Conservation (phyloP, 1,284 basidiomycete species). For the Cryptococcus jaspeensis region DNA sequence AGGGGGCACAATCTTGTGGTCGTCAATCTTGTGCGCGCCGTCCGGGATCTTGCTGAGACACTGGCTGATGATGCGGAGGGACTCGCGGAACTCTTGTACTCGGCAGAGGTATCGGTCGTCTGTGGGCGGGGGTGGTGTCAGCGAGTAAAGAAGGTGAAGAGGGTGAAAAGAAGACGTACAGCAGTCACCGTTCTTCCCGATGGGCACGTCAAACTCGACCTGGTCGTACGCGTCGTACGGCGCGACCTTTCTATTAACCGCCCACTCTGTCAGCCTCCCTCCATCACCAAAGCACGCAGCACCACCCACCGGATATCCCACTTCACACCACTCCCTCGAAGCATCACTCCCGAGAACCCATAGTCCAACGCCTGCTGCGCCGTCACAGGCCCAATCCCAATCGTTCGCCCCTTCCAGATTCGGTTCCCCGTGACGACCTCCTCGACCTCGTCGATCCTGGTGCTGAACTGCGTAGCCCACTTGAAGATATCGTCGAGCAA, state of each 20-base stretch:
- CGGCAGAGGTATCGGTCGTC: conserved; percentile 79
- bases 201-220: conserved; percentile 96
- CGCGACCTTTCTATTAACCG: conserved; percentile 62
- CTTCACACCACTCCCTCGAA: conserved; percentile 86
- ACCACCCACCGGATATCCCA: conserved; percentile 76
- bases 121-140: conserved; percentile 4
- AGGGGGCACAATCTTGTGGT: conserved; percentile 96
- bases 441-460: conserved; percentile 90
- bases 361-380: conserved; percentile 92
- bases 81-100: conserved; percentile 97
- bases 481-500: conserved; percentile 95
- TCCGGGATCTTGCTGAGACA: conserved; percentile 97
- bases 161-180: conserved; percentile 49
- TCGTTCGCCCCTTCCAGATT: conserved; percentile 95
- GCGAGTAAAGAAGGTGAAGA: neutral
- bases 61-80: conserved; percentile 84
- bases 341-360: conserved; percentile 95
- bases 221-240: conserved; percentile 98
- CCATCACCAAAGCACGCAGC: neutral
- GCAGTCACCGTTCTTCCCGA: conserved; percentile 96
- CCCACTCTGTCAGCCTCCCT: neutral
- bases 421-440: conserved; percentile 97
- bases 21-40: conserved; percentile 91
- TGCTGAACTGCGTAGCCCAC: conserved; percentile 91
- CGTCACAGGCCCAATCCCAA: conserved; percentile 87